phyloP scores from a whole-genome alignment of 148 eudicot genomes.

The Beta vulgaris region DNA sequence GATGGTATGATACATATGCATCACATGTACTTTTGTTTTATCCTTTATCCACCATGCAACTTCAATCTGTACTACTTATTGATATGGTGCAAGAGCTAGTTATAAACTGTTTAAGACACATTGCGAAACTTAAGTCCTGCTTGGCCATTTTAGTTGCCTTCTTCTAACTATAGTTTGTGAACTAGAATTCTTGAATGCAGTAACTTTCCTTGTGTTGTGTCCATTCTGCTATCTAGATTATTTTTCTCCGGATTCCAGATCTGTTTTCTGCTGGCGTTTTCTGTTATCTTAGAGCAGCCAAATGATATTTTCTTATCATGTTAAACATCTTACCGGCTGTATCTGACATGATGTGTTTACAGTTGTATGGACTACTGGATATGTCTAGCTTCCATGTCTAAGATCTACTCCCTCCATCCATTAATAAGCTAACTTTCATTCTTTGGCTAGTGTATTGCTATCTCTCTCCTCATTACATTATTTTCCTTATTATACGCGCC shows the following conservation, averaged over 20 bases:
- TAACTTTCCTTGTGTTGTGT: not conserved
- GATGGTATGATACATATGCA: not conserved
- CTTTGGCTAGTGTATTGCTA: too few relatives aligned
- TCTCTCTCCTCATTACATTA: too few relatives aligned
- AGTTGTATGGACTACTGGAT: not conserved
- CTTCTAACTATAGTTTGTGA: not conserved
- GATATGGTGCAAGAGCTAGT: not conserved
- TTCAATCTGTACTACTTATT: not conserved
- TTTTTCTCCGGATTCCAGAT: not conserved
- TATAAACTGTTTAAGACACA: not conserved
- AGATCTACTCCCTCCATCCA: too few relatives aligned
- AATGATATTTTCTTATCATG: not conserved
- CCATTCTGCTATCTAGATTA: not conserved
- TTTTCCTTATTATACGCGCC: too few relatives aligned
- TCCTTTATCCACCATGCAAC: not conserved
- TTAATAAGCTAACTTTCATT: too few relatives aligned
- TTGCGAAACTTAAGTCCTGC: not conserved
- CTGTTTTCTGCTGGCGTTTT: not conserved
- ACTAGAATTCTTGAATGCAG: not conserved
- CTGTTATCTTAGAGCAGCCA: not conserved
- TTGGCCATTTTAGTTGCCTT: not conserved
- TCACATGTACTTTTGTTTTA: not conserved
- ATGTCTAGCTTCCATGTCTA: not conserved
- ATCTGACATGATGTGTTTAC: not conserved
- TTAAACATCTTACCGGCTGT: too few relatives aligned